A percentile compares a stretch with the other conserved stretches of the same genome.
These are phyloP conservation scores for Microdochium bolleyi DNA, from an alignment of 2,329 filamentous ascomycete genomes.

Conservation along the genomic window DNA sequence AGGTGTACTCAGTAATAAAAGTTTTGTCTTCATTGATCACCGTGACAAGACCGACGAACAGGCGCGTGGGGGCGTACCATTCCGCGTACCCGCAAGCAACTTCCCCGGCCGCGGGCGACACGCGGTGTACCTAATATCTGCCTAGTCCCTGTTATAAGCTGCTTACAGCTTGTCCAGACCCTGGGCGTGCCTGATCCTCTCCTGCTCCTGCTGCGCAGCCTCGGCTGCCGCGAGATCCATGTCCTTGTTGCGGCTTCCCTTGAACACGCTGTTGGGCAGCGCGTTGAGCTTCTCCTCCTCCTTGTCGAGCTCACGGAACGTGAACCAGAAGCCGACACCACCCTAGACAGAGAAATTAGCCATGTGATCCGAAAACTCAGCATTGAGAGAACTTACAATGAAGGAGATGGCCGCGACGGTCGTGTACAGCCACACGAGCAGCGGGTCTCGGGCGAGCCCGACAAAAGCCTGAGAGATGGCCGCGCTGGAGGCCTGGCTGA, in stretches of 20 bases:
- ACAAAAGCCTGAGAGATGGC: constrained; percentile 60
- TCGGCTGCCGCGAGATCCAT: constrained; percentile 14
- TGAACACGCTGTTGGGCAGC: constrained; percentile 26
- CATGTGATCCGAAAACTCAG: neutral
- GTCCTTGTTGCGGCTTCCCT: constrained; percentile 14
- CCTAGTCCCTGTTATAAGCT: neutral
- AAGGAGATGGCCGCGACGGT: constrained; percentile 58
- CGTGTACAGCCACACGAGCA: constrained; percentile 68
- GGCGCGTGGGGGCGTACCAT: too few species aligned
- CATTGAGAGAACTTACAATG: constrained; percentile 24
- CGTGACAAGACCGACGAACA: too few species aligned
- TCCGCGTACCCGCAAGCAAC: too few species aligned
- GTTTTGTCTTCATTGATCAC: too few species aligned
- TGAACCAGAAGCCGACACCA: constrained; percentile 62
- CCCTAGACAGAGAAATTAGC: constrained; percentile 13
- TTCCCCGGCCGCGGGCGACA: too few species aligned
- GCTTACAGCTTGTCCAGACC: constrained; percentile 8
- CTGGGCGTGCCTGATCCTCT: constrained; percentile 14
- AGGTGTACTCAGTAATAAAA: too few species aligned
- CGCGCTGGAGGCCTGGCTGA: constrained; percentile 60
- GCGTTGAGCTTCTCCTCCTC: constrained; percentile 62
- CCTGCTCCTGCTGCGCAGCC: constrained; percentile 13
- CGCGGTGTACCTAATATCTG: too few species aligned
- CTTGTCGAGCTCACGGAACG: constrained; percentile 52
- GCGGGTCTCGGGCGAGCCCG: constrained; percentile 49